These are phyloP conservation scores for Periglandula ipomoeae DNA, from an alignment of 2,329 filamentous ascomycete genomes.

Conservation along the genomic window DNA sequence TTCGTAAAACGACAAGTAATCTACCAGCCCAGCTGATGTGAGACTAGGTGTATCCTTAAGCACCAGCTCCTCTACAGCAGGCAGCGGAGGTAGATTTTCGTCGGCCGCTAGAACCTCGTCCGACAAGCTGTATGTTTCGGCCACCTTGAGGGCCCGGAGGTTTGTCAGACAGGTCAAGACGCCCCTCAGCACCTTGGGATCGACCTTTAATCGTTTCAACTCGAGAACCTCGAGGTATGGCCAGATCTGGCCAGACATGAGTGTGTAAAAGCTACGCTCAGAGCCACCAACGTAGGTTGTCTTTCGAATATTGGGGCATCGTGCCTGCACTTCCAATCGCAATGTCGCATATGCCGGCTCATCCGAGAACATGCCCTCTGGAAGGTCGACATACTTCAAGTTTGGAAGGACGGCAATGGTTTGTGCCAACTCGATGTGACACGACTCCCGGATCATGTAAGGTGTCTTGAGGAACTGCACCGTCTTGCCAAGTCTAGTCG, in stretches of 20 bases:
- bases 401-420: conserved; percentile 79
- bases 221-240: conserved; percentile 64
- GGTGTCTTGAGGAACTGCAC: conserved; percentile 80
- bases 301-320: conserved; percentile 76
- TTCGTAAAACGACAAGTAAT: conserved; percentile 55
- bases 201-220: conserved; percentile 57
- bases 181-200: conserved; percentile 60
- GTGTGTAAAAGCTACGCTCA: conserved; percentile 64
- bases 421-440: conserved; percentile 73
- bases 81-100: conserved; percentile 61
- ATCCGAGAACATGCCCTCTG: conserved; percentile 77
- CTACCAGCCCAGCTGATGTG: conserved; percentile 60
- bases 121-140: conserved; percentile 59
- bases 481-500: conserved; percentile 54
- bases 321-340: conserved; percentile 73
- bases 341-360: conserved; percentile 67
- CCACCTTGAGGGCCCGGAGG: conserved; percentile 67
- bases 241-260: conserved; percentile 60
- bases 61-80: conserved; percentile 62
- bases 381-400: conserved; percentile 81
- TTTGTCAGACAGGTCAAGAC: conserved; percentile 58
- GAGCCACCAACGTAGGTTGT: conserved; percentile 78
- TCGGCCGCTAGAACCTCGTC: conserved; percentile 66
- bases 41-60: conserved; percentile 63
- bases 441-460: conserved; percentile 89